A percentile compares a stretch with the other conserved stretches of the same genome.
Evolutionary conservation across 2,329 filamentous ascomycete genomes (phyloP).

Genomic region (Dissoconium aciculare): DNA sequence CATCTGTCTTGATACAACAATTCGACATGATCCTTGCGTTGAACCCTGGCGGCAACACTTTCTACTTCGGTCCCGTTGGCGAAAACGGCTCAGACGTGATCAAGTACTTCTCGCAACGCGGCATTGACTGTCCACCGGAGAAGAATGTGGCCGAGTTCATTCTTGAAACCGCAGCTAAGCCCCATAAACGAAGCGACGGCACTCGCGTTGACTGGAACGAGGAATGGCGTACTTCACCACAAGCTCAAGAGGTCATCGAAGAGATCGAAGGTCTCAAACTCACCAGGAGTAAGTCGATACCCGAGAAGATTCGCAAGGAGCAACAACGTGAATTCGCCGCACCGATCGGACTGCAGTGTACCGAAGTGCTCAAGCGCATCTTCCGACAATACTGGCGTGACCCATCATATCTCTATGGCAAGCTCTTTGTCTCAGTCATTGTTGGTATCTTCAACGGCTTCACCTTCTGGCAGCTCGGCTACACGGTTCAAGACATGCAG

Average conservation of each 20-base stretch:
- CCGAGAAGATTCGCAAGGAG: constrained; percentile 25
- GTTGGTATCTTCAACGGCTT: constrained; percentile 67
- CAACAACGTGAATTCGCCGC: constrained; percentile 44
- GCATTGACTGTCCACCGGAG: constrained; percentile 48
- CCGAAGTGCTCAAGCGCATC: constrained; percentile 51
- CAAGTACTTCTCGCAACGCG: constrained; percentile 52
- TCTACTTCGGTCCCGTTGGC: constrained; percentile 60
- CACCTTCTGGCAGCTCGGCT: constrained; percentile 57
- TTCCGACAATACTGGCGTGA: constrained; percentile 55
- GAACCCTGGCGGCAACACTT: constrained; percentile 53
- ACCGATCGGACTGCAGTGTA: constrained; percentile 46
- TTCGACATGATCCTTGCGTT: constrained; percentile 61
- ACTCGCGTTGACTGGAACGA: constrained; percentile 56
- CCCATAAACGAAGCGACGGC: constrained; percentile 37
- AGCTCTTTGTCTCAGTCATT: constrained; percentile 56
- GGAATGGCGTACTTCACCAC: constrained; percentile 53
- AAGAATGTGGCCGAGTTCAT: constrained; percentile 55
- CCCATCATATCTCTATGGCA: constrained; percentile 61
- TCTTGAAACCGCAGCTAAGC: constrained; percentile 48
- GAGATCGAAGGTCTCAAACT: constrained; percentile 52
- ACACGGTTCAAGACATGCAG: constrained; percentile 54
- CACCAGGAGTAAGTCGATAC: constrained; percentile 36
- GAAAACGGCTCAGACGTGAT: constrained; percentile 50
- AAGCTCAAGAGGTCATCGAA: constrained; percentile 42
- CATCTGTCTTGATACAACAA: constrained; percentile 52